phyloP scores from a whole-genome alignment of 176 grass and related monocot genomes.

The Oryza nivara region DNA sequence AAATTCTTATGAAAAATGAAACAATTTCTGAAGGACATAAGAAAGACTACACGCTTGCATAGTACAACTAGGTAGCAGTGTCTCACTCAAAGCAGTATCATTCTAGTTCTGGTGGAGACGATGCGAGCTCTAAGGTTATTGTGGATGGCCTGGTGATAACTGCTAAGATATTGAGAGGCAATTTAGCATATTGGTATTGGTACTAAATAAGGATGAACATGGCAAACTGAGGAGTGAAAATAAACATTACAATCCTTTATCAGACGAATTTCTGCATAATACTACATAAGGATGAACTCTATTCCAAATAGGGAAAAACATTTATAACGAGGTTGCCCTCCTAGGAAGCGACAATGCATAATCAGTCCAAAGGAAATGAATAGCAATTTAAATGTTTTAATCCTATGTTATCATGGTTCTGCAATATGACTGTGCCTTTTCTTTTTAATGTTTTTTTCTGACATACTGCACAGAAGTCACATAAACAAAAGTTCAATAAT shows the following conservation, averaged over 20 bases:
- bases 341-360: background rate
- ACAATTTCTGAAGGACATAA: background rate
- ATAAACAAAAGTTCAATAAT: background rate
- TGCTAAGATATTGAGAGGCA: background rate
- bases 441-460: background rate
- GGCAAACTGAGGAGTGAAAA: background rate
- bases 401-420: background rate
- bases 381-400: slow-evolving; percentile 1
- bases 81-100: background rate
- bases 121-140: background rate
- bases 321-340: background rate
- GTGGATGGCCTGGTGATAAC: background rate
- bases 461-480: background rate
- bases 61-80: background rate
- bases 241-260: background rate
- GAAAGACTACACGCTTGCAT: background rate
- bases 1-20: background rate
- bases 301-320: background rate
- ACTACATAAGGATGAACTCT: background rate
- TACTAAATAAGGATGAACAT: background rate
- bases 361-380: background rate
- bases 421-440: background rate
- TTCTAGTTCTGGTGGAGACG: background rate
- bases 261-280: background rate
- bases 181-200: background rate